These are phyloP conservation scores for Colletotrichum sojae DNA, from an alignment of 2,329 filamentous ascomycete species.

Conservation along the genomic window DNA sequence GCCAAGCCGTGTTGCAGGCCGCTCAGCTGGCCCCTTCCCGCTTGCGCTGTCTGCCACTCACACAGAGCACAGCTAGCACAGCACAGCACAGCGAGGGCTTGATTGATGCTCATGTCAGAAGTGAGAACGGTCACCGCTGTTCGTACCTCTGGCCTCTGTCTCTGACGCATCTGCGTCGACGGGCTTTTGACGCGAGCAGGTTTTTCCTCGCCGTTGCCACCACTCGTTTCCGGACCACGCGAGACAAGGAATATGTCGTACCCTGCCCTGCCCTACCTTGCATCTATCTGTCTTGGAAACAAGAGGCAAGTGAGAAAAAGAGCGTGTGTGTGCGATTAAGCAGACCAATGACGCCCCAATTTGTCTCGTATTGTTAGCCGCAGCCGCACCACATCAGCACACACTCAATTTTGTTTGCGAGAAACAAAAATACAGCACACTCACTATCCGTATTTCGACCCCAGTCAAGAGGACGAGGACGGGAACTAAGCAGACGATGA, in stretches of 20 bases:
- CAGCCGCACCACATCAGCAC: conserved; percentile 29
- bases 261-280: conserved; percentile 25
- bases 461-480: background rate
- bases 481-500: too few species aligned
- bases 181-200: conserved; percentile 5
- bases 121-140: background rate
- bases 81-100: background rate
- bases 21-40: conserved; percentile 26
- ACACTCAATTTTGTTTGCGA: conserved; percentile 27
- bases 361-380: conserved; percentile 33
- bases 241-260: background rate
- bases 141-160: too few species aligned
- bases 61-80: too few species aligned
- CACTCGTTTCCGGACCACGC: background rate
- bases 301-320: too few species aligned
- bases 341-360: conserved; percentile 11
- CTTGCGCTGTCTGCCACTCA: conserved; percentile 8
- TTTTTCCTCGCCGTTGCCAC: conserved; percentile 5
- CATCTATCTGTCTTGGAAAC: background rate
- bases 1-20: conserved; percentile 23
- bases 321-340: too few species aligned
- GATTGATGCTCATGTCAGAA: background rate
- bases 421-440: conserved; percentile 15
- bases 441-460: too few species aligned
- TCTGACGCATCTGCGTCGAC: too few species aligned